Base-by-base conservation (phyloP, 306 rosid genomes). In the Erythrophleum fordii region DNA sequence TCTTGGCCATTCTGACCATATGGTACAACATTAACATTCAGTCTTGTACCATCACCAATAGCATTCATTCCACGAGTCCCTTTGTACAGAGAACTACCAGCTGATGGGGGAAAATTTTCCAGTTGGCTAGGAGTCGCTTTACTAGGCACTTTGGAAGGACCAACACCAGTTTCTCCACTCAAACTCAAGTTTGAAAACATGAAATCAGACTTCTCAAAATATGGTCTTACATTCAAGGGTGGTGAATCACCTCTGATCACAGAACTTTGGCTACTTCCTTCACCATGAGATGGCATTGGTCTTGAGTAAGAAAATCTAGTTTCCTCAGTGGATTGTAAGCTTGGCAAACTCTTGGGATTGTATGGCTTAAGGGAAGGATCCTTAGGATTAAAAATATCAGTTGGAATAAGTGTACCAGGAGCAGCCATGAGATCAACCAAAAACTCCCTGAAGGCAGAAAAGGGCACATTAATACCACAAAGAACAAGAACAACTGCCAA, bases 361-460 rank as follows among this genome's bases (percentile, higher is more conserved):
- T 74, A 85, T 55, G 95, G 80, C 87, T 80, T 92, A 41, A 84
- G 77, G 69, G 81, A 71, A 67, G 82, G 78, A 49, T 92, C 99
- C 73, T 83, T 90, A 61, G 88, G 83, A 80, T 67, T 96, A 83
- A 83, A 88, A 81, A 85, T 79, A 80, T 96, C 99, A 80, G 92
- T 90, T 42, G 99, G 99, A 79, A 96, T 83, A 72, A 96, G 94
- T 17, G 94, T 90, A 83, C 99, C 99, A 69, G 99, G 99, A 75
- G 92, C 98, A 81, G 92, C 97, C 99, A 96, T 96, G 81, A 96
- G 94, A 89, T 96, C 99, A 89, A 96, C 97, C 90, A 96, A 87
- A 90, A 89, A 96, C 88, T 96, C 99, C 93, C 99, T 96, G 93
- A 83, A 86, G 83, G 68, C 69, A 88, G 65, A 83, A 82, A 84